A percentile compares a stretch with the other conserved stretches of the same genome.
These are phyloP conservation scores for Suhomyces wounanorum DNA, from an alignment of 1,139 yeast species.

Conservation along the genomic window DNA sequence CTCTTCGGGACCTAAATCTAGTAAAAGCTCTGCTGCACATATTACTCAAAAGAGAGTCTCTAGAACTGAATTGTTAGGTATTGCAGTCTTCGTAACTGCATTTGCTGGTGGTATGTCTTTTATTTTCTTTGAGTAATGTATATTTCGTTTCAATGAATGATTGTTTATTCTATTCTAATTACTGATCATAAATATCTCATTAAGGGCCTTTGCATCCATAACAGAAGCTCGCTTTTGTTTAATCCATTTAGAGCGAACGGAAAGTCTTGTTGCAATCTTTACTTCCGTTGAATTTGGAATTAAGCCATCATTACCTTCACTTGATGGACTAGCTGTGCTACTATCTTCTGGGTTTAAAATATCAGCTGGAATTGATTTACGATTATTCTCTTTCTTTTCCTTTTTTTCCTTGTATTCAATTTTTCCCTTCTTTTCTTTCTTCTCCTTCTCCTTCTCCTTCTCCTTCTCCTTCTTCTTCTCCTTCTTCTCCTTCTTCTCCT, in stretches of 20 bases:
- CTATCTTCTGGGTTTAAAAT: too few species aligned
- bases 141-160: background rate
- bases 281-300: conserved; percentile 9
- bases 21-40: conserved; percentile 27
- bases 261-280: conserved; percentile 60
- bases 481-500: conserved; percentile 20
- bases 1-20: conserved; percentile 23
- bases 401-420: conserved; percentile 7
- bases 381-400: conserved; percentile 15
- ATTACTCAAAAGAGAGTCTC: conserved; percentile 29
- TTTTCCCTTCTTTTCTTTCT: conserved; percentile 14
- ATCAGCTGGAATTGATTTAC: background rate
- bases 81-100: conserved; percentile 35
- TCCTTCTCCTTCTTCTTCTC: conserved; percentile 22
- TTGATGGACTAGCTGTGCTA: too few species aligned
- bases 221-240: conserved; percentile 89
- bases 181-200: conserved; percentile 84
- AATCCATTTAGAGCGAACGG: conserved; percentile 84
- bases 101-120: conserved; percentile 44
- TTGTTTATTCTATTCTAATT: conserved; percentile 22
- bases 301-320: conserved; percentile 1
- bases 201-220: conserved; percentile 82
- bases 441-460: conserved; percentile 21
- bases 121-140: conserved; percentile 28
- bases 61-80: conserved; percentile 32